phyloP scores from a whole-genome alignment of 768 basidiomycete genomes.

The Fomitopsis serialis region DNA sequence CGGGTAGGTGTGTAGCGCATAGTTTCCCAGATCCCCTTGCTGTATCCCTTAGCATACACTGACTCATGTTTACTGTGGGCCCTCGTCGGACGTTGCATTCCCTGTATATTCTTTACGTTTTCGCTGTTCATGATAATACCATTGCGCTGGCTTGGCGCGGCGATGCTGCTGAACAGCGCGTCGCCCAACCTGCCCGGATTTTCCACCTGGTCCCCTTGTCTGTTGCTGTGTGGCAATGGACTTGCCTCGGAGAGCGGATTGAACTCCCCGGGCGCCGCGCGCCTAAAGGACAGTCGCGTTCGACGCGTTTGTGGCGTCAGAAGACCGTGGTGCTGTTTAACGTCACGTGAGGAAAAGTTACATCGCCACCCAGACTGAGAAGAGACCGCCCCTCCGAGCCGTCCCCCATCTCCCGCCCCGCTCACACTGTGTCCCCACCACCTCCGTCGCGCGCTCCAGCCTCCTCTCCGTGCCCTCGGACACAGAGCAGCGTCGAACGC shows the following conservation, averaged over 20 bases:
- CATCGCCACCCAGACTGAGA: neutral
- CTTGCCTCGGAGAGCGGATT: too few species aligned
- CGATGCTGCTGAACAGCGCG: neutral
- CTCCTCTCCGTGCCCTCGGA: neutral
- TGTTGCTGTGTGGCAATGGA: too few species aligned
- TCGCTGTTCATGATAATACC: neutral
- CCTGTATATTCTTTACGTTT: neutral
- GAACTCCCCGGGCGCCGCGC: too few species aligned
- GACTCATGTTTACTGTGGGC: neutral
- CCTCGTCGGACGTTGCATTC: neutral
- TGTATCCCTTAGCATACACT: neutral
- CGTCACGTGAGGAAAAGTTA: slow-evolving; percentile 1
- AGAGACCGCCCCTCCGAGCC: neutral
- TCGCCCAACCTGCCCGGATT: too few species aligned
- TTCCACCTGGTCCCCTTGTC: too few species aligned
- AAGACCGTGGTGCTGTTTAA: neutral
- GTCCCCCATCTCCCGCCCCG: neutral
- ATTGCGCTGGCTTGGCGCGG: neutral
- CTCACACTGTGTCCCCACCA: neutral
- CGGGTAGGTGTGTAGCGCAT: neutral
- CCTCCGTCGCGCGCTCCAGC: neutral
- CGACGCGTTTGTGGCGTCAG: neutral
- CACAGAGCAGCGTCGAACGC: neutral
- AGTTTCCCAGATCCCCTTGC: neutral
- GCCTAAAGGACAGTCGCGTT: neutral